phyloP scores from a whole-genome alignment of 106 monocot genomes.

The Agapanthus africanus region DNA sequence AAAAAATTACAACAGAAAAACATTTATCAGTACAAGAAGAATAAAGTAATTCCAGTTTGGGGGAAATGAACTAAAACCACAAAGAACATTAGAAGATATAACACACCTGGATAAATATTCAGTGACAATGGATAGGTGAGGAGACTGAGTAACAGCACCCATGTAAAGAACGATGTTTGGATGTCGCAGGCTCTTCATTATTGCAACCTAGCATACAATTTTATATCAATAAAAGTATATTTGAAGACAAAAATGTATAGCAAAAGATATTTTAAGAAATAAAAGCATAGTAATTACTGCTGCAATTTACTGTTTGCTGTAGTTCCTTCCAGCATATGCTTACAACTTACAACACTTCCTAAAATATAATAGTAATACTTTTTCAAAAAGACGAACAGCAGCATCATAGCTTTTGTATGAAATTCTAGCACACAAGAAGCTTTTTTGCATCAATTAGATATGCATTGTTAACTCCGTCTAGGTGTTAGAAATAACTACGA shows the following conservation, averaged over 20 bases:
- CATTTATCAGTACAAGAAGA: background rate
- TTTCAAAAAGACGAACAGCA: background rate
- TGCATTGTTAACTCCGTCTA: background rate
- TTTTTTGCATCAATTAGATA: background rate
- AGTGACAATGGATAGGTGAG: conserved; percentile 90
- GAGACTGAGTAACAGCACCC: conserved; percentile 86
- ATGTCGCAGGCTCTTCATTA: conserved; percentile 97
- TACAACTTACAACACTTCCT: background rate
- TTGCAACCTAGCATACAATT: conserved; percentile 60
- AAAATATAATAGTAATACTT: background rate
- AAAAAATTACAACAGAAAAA: background rate
- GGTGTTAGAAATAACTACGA: too few relatives aligned
- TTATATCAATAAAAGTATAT: background rate
- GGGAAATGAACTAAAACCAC: background rate
- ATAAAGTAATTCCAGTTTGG: background rate
- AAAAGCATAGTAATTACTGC: background rate
- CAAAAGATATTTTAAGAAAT: background rate
- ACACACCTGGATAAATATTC: conserved; percentile 96
- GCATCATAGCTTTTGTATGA: background rate
- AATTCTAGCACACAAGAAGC: background rate
- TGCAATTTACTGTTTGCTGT: background rate
- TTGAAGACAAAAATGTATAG: background rate
- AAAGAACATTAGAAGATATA: conserved; percentile 10
- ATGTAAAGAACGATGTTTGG: conserved; percentile 98
- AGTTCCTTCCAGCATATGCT: background rate